Percentiles rank a stretch among this genome's conserved stretches.
These are phyloP conservation scores for Aspergillus sclerotioniger DNA, from an alignment of 495 filamentous ascomycete genomes.

Conservation along the genomic window DNA sequence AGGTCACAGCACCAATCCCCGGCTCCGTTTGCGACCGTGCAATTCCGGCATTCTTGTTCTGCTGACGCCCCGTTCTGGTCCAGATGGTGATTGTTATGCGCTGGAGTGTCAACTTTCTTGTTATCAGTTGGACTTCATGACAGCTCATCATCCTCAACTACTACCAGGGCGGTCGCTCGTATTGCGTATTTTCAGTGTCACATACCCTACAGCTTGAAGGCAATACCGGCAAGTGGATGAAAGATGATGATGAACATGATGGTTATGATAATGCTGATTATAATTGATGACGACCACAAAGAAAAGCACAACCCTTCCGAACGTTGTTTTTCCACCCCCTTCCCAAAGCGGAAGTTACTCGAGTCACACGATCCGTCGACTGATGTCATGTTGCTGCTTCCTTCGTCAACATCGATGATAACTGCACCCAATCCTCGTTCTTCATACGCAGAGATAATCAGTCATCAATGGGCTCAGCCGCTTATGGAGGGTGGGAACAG, in stretches of 20 bases:
- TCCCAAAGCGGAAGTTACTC: neutral
- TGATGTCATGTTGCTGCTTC: conserved; percentile 12
- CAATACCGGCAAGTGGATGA: too few relatives aligned
- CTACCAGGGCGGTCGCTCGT: neutral
- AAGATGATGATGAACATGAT: too few relatives aligned
- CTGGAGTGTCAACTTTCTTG: neutral
- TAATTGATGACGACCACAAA: neutral
- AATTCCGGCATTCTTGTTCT: conserved; percentile 7
- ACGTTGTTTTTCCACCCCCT: too few relatives aligned
- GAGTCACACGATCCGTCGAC: conserved; percentile 17
- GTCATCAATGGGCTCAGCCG: neutral
- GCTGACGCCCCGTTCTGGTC: conserved; percentile 1
- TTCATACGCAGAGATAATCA: neutral
- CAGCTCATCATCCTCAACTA: neutral
- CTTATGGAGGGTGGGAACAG: conserved; percentile 5
- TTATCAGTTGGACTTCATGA: neutral
- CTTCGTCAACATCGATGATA: neutral
- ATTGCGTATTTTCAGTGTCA: neutral
- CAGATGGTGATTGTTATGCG: neutral
- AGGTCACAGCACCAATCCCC: conserved; percentile 9
- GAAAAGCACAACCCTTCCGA: neutral
- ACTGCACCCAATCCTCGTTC: neutral
- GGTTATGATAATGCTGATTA: neutral
- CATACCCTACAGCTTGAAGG: neutral
- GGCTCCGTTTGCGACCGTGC: conserved; percentile 17